phyloP scores from a whole-genome alignment of 1,284 basidiomycete genomes.

The Ganoderma multipileum region DNA sequence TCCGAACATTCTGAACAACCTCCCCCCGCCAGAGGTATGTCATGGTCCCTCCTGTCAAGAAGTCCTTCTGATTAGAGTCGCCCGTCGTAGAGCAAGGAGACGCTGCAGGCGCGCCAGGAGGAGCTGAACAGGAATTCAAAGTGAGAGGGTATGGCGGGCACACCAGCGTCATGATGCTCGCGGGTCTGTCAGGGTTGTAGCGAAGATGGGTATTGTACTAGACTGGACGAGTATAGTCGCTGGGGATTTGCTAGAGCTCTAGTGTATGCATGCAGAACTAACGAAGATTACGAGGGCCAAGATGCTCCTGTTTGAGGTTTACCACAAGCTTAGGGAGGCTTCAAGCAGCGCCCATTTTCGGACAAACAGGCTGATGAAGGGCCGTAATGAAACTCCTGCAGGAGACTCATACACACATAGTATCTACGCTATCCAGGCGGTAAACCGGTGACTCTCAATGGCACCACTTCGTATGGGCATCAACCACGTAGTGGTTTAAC shows the following conservation, averaged over 20 bases:
- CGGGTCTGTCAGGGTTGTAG: background rate
- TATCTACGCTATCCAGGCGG: too few relatives aligned
- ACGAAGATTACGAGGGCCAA: too few relatives aligned
- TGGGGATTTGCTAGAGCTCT: too few relatives aligned
- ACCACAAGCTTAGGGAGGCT: too few relatives aligned
- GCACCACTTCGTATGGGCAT: background rate
- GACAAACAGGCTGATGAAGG: too few relatives aligned
- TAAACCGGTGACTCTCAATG: too few relatives aligned
- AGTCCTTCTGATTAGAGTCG: background rate
- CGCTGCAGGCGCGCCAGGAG: constrained; percentile 38
- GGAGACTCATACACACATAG: too few relatives aligned
- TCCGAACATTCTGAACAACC: constrained; percentile 31
- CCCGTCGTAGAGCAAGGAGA: constrained; percentile 38
- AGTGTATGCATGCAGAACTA: too few relatives aligned
- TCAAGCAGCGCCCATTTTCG: too few relatives aligned
- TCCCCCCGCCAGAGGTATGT: constrained; percentile 39
- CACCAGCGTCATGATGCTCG: background rate
- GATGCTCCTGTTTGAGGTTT: too few relatives aligned
- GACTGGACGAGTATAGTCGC: background rate
- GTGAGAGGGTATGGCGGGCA: background rate
- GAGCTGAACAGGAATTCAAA: constrained; percentile 36
- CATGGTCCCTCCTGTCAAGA: too few relatives aligned
- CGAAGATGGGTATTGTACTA: background rate
- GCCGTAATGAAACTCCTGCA: too few relatives aligned
- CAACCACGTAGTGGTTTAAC: background rate